A percentile compares a stretch with the other conserved stretches of the same genome.
Conservation (phyloP, 1,284 basidiomycete genomes). For the Tilletia walkeri region DNA sequence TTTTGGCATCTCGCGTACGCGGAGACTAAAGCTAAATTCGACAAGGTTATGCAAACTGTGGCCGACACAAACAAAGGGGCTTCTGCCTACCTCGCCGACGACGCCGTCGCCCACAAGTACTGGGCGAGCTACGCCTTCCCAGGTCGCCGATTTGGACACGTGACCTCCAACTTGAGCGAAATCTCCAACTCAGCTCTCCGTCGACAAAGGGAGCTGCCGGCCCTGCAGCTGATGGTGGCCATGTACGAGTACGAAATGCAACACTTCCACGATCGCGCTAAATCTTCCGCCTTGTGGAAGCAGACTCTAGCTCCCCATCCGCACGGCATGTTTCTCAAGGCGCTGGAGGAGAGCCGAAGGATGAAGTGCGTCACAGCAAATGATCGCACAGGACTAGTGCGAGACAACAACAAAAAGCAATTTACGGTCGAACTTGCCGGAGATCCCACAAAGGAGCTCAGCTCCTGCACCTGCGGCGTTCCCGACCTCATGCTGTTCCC, state of each 20-base stretch:
- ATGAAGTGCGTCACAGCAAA: no score
- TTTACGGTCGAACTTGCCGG: no score
- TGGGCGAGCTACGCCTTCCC: neutral
- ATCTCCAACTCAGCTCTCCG: neutral
- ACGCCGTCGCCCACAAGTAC: neutral
- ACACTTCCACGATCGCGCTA: constrained; percentile 1
- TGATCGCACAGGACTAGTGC: no score
- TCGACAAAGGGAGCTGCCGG: neutral
- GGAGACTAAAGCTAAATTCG: neutral
- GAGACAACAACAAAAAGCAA: no score
- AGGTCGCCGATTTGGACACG: neutral
- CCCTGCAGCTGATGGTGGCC: neutral
- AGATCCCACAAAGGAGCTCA: no score
- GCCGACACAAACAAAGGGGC: neutral
- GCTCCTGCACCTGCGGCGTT: no score
- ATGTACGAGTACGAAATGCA: neutral
- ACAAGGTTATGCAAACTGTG: neutral
- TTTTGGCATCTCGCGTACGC: neutral
- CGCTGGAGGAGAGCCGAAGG: no score
- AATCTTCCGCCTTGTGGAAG: no score
- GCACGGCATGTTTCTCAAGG: no score
- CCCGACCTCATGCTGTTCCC: no score
- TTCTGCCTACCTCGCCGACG: neutral
- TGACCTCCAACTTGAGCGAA: neutral
- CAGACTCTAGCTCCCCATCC: no score